Evolutionary conservation across 1,284 basidiomycete genomes (phyloP).

Genomic region (Cutaneotrichosporon mucoides): DNA sequence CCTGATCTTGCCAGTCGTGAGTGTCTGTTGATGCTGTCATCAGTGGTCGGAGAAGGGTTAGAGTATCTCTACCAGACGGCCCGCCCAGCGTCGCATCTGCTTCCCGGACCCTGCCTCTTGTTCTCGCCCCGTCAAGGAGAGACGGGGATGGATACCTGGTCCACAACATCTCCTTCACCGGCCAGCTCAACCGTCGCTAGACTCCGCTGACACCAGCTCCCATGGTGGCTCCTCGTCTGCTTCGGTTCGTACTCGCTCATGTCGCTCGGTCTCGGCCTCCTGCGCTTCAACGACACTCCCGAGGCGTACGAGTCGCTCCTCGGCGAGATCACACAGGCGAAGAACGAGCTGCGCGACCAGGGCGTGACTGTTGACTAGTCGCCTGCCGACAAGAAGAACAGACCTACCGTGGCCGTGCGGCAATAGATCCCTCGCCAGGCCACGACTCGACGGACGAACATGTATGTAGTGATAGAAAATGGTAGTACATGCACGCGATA

Average conservation of each 20-base stretch:
- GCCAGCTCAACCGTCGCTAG: not conserved
- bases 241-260: slow-evolving; percentile 70
- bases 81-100: no score
- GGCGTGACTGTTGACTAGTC: slow-evolving; percentile 65
- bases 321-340: slow-evolving; percentile 61
- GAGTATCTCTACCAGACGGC: no score
- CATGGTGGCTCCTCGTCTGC: slow-evolving; percentile 70
- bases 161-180: no score
- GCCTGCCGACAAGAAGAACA: not conserved
- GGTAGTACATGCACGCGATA: slow-evolving; percentile 9
- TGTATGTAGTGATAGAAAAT: slow-evolving; percentile 6
- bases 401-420: no score
- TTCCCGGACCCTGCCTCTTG: no score
- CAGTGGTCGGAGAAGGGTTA: not conserved
- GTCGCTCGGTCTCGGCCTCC: slow-evolving; percentile 66
- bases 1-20: slow-evolving; percentile 61
- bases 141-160: not conserved
- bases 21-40: not conserved
- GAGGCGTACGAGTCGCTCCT: slow-evolving; percentile 69
- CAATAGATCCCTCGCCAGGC: no score
- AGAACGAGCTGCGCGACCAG: slow-evolving; percentile 61
- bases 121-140: no score
- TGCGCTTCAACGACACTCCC: slow-evolving; percentile 67
- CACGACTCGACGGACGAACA: no score
- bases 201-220: slow-evolving; percentile 53